phyloP scores from a whole-genome alignment of 73 alveolate genomes.

The Tetrahymena elliotti region DNA sequence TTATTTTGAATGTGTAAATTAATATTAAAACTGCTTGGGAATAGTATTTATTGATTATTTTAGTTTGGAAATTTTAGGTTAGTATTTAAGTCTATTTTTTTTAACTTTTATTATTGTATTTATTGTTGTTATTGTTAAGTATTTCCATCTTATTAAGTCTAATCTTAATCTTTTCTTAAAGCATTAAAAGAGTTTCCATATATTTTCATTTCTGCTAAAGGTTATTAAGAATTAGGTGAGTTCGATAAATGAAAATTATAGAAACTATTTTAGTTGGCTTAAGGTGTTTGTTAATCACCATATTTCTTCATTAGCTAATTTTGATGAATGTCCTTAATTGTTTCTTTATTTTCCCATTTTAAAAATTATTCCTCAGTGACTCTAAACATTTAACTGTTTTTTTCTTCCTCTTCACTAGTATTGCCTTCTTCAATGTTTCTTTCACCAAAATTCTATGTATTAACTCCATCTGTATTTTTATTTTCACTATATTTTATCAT shows the following conservation, averaged over 20 bases:
- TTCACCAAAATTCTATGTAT: not conserved
- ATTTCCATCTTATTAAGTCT: not conserved
- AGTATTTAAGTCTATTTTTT: not conserved
- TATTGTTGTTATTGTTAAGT: not conserved
- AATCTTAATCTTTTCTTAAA: not conserved
- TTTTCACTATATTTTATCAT: not conserved
- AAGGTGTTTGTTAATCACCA: not conserved
- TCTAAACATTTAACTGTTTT: not conserved
- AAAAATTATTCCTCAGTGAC: not conserved
- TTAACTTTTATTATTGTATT: not conserved
- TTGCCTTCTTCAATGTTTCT: not conserved
- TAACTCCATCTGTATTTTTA: not conserved
- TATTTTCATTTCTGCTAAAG: not conserved
- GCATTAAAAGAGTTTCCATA: not conserved
- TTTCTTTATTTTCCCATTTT: not conserved
- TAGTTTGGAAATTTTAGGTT: not conserved
- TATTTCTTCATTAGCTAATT: not conserved
- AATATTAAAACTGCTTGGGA: not conserved
- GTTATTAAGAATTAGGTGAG: not conserved
- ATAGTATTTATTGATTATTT: not conserved
- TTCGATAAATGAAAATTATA: not conserved
- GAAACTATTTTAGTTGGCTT: not conserved
- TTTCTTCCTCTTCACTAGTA: not conserved
- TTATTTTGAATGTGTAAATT: not conserved
- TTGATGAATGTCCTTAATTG: not conserved